A percentile compares a stretch with the other conserved stretches of the same genome.
phyloP scores from a whole-genome alignment of 2,329 filamentous ascomycete genomes.

The Cytospora schulzeri region DNA sequence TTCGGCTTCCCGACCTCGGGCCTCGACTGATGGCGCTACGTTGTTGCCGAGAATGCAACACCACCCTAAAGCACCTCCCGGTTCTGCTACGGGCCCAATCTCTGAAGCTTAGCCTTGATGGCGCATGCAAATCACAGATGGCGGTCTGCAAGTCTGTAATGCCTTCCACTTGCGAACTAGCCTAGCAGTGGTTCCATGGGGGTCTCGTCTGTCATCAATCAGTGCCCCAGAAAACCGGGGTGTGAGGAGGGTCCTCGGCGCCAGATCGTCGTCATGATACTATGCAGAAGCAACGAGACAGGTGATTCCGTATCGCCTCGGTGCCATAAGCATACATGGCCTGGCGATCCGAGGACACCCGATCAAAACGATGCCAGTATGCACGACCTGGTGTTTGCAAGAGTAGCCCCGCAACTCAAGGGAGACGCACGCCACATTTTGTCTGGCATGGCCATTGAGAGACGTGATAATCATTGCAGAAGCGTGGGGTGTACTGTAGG shows the following conservation, averaged over 20 bases:
- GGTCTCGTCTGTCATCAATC: neutral
- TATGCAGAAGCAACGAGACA: neutral
- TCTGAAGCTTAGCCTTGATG: neutral
- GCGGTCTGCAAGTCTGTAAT: conserved; percentile 14
- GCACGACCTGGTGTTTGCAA: neutral
- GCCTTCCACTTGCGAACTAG: conserved; percentile 17
- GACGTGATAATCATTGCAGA: neutral
- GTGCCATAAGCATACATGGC: neutral
- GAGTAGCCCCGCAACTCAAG: neutral
- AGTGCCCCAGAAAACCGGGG: neutral
- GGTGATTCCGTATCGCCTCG: neutral
- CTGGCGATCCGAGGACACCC: neutral
- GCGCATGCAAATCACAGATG: conserved; percentile 18
- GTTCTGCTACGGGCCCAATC: neutral
- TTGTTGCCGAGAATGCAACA: neutral
- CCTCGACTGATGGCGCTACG: neutral
- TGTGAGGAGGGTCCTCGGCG: neutral
- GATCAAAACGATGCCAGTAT: neutral
- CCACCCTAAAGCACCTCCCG: neutral
- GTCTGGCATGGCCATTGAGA: neutral
- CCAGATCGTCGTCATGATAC: neutral
- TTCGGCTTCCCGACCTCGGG: conserved; percentile 25
- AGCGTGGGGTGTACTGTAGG: neutral
- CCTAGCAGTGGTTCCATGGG: neutral
- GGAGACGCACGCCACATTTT: neutral